A percentile compares a stretch with the other conserved stretches of the same genome.
These are phyloP conservation scores for Penicillium robsamsonii DNA, from an alignment of 495 filamentous ascomycete species.

Conservation along the genomic window DNA sequence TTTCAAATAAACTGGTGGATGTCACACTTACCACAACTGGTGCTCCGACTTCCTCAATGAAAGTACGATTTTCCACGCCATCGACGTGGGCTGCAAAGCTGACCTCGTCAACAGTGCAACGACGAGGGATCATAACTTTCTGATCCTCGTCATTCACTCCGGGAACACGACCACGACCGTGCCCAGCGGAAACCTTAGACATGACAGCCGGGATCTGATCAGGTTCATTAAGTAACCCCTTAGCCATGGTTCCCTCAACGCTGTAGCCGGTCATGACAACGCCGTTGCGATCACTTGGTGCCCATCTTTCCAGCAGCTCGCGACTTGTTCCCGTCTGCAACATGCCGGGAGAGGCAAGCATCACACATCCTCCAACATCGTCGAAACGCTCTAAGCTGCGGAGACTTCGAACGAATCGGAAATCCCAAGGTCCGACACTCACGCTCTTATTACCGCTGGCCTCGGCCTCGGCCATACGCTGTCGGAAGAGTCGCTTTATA, in stretches of 20 bases:
- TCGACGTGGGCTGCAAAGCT: constrained; percentile 97
- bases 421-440: constrained; percentile 89
- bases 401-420: constrained; percentile 83
- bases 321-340: constrained; percentile 91
- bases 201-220: constrained; percentile 91
- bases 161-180: constrained; percentile 52
- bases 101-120: constrained; percentile 88
- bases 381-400: constrained; percentile 94
- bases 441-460: constrained; percentile 67
- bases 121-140: constrained; percentile 86
- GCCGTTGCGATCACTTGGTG: constrained; percentile 90
- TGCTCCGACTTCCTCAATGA: constrained; percentile 88
- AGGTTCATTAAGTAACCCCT: constrained; percentile 87
- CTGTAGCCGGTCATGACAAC: constrained; percentile 97
- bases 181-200: constrained; percentile 61
- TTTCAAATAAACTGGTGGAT: neutral
- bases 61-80: constrained; percentile 89
- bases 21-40: constrained; percentile 77
- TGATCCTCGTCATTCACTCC: constrained; percentile 57
- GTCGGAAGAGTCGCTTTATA: constrained; percentile 85
- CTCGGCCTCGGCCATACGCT: constrained; percentile 84
- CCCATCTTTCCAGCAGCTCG: constrained; percentile 91
- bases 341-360: constrained; percentile 98
- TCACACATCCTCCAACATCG: constrained; percentile 92
- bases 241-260: constrained; percentile 98